phyloP scores from a whole-genome alignment of 164 flowering plant species.

The Santalum album region DNA sequence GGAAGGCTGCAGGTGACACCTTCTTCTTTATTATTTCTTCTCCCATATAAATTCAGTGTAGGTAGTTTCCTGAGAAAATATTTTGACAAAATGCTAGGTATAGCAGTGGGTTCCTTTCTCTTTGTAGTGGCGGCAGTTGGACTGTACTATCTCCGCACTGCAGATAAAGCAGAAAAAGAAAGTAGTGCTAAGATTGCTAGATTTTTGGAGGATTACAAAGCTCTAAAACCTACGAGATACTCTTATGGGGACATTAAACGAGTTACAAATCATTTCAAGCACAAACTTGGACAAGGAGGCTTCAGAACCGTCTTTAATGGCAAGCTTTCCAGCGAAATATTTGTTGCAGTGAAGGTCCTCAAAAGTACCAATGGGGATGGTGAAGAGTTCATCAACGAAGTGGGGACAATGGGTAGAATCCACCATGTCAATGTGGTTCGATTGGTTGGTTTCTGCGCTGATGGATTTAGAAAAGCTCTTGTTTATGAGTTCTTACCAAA shows the following conservation, averaged over 20 bases:
- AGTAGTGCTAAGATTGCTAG: conserved; percentile 1
- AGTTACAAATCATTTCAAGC: conserved; percentile 10
- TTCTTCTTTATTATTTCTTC: too few relatives aligned
- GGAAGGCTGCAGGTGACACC: too few relatives aligned
- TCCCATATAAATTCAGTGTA: too few relatives aligned
- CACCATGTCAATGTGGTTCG: conserved; percentile 11
- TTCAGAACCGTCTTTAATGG: conserved; percentile 12
- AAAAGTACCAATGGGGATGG: conserved; percentile 10
- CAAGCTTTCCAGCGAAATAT: conserved; percentile 11
- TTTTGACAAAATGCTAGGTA: background rate
- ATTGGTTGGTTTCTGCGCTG: conserved; percentile 9
- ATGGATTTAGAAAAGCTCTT: conserved; percentile 11
- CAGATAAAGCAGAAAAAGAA: conserved; percentile 6
- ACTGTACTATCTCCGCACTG: background rate
- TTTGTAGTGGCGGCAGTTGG: background rate
- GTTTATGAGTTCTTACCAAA: conserved; percentile 12
- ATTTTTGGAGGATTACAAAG: conserved; percentile 13
- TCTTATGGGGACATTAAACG: conserved; percentile 14
- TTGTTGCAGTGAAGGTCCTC: conserved; percentile 17
- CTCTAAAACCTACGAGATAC: conserved; percentile 10
- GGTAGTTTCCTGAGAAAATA: too few relatives aligned
- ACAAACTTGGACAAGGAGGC: conserved; percentile 14
- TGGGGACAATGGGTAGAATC: conserved; percentile 6
- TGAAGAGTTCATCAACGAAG: conserved; percentile 16
- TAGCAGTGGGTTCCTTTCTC: background rate